Percentiles rank a stretch among this genome's conserved stretches.
phyloP scores from a whole-genome alignment of 805 yeast genomes.

The Wickerhamomyces ciferrii region DNA sequence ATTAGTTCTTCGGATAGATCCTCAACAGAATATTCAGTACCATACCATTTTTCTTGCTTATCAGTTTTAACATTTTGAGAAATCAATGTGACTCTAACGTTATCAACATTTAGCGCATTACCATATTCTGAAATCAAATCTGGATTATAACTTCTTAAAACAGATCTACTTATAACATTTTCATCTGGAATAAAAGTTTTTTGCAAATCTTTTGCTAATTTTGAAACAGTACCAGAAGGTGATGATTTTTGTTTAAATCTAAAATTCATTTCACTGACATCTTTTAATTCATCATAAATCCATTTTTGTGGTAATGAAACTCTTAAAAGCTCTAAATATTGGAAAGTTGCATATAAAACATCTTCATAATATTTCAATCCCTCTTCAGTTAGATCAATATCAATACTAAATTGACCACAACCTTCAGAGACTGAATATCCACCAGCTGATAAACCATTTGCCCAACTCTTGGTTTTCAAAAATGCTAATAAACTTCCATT shows the following conservation, averaged over 20 bases:
- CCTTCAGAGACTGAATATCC: conserved; percentile 61
- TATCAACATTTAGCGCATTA: conserved; percentile 45
- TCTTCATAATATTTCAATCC: conserved; percentile 65
- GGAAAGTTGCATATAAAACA: conserved; percentile 57
- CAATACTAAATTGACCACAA: conserved; percentile 60
- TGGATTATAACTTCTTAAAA: conserved; percentile 57
- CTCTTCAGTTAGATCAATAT: conserved; percentile 67
- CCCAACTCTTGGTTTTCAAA: conserved; percentile 74
- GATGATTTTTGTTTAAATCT: conserved; percentile 74
- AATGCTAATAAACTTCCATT: conserved; percentile 73
- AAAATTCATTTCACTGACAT: conserved; percentile 64
- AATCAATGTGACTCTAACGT: conserved; percentile 54
- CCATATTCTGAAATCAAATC: conserved; percentile 45
- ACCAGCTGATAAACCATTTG: conserved; percentile 73
- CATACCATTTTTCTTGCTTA: conserved; percentile 79
- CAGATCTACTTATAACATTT: conserved; percentile 49
- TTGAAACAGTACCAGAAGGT: conserved; percentile 69
- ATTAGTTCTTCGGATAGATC: conserved; percentile 37
- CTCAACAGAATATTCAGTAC: conserved; percentile 64
- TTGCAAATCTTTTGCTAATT: conserved; percentile 57
- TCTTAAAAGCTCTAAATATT: conserved; percentile 62
- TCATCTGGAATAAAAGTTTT: conserved; percentile 57
- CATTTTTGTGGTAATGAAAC: conserved; percentile 64
- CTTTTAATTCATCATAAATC: conserved; percentile 73
- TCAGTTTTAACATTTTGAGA: conserved; percentile 47